Percentiles rank a stretch among this genome's conserved stretches.
Evolutionary conservation across 805 yeast species (phyloP).

Genomic region (Candida broadrunensis): DNA sequence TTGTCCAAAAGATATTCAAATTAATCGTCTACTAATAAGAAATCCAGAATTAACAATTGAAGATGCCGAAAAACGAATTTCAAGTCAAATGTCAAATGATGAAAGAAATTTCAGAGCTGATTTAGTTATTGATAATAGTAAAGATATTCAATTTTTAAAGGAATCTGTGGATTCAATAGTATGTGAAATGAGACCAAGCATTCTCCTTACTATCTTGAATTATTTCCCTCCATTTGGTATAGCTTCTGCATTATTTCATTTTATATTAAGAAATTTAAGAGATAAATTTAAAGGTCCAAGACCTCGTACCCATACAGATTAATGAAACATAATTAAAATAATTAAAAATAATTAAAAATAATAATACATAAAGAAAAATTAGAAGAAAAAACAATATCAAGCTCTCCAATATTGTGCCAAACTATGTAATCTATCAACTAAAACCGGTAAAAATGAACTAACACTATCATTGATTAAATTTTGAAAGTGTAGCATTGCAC

Average conservation of each 20-base stretch:
- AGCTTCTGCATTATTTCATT: constrained; percentile 19
- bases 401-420: constrained; percentile 98
- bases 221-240: constrained; percentile 26
- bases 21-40: constrained; percentile 59
- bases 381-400: constrained; percentile 27
- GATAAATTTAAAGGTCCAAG: constrained; percentile 16
- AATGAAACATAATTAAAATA: background rate
- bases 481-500: constrained; percentile 93
- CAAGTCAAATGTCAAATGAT: constrained; percentile 68
- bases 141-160: constrained; percentile 20
- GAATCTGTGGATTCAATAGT: constrained; percentile 18
- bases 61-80: constrained; percentile 72
- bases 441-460: constrained; percentile 88
- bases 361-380: background rate
- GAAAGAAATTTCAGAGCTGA: constrained; percentile 62
- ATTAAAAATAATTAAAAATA: background rate
- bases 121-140: constrained; percentile 61
- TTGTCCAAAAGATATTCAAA: constrained; percentile 56
- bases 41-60: constrained; percentile 62
- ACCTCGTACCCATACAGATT: too few species aligned
- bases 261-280: constrained; percentile 13
- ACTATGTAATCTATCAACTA: constrained; percentile 91
- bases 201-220: constrained; percentile 16
- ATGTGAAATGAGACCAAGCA: constrained; percentile 22
- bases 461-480: constrained; percentile 92